Evolutionary conservation across 78 protist species (phyloP), one percentile per base, ranked within the genome.

Genomic region (slime mould (Dictyostelium discoideum)): DNA sequence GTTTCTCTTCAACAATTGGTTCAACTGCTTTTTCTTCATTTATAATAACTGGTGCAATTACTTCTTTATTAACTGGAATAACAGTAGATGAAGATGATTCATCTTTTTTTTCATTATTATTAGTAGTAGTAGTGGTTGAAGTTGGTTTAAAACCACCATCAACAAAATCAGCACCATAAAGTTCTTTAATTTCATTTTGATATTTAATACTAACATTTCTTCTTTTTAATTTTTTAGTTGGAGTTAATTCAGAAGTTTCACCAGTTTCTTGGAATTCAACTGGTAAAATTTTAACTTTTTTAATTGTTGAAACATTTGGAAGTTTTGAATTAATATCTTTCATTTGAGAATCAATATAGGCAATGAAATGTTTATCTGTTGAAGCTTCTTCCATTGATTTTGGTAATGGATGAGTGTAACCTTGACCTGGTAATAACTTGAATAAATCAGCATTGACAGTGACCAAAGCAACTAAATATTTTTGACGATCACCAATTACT

Each of bases 151-250:
- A 90, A 22, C 83, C 40, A 82, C 95, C 95, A 48, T 90, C 95
- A 54, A 87, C 76, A 42, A 82, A 93, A 46, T 84, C 87, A 44
- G 84, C 89, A 79, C 94, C 97, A 87, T 97, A 97, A 72, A 97
- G 26, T 32, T 69, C 87, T 81, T 85, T 95, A 77, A 97, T 94
- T 46, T 48, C 46, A 40, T 29, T 85, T 7, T 87, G 92, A 81
- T 88, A 96, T 86, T 93, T 89, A 29, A 72, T 67, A 67, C 22
- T 14, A 73, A 96, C 94, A 57, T 84, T 63, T 78, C 42, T 73
- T 44, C 98, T 97, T 84, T 93, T 92, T 76, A 96, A 82, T 96
- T 97, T 97, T 48, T 96, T 87, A 6, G 98, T 97, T 76, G 98
- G 96, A 16, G 98, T 96, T 8, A 97, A 74, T 82, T 90, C 96